A percentile compares a stretch with the other conserved stretches of the same genome.
phyloP scores from a whole-genome alignment of 164 flowering plant genomes.

The Dillenia turbinata region DNA sequence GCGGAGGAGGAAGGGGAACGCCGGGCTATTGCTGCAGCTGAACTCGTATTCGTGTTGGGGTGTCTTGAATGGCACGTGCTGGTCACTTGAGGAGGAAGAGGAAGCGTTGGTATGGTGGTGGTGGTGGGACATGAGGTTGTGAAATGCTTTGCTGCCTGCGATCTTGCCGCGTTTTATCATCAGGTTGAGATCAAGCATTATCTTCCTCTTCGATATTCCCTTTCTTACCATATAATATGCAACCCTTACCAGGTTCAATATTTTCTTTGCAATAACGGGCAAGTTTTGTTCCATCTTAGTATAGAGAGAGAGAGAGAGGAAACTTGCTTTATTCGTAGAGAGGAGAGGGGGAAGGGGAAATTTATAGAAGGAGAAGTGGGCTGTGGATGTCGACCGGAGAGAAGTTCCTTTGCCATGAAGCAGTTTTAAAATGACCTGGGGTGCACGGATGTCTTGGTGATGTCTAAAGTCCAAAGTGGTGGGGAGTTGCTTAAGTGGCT shows the following conservation, averaged over 20 bases:
- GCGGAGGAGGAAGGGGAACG: constrained; percentile 21
- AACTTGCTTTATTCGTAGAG: too few relatives aligned
- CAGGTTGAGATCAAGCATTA: constrained; percentile 34
- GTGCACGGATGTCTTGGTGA: too few relatives aligned
- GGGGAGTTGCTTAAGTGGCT: too few relatives aligned
- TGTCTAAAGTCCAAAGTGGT: too few relatives aligned
- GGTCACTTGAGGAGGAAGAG: constrained; percentile 44
- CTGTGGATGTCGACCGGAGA: too few relatives aligned
- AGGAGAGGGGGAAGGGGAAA: too few relatives aligned
- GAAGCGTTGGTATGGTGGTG: constrained; percentile 38
- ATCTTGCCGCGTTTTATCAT: constrained; percentile 49
- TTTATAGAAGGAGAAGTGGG: too few relatives aligned
- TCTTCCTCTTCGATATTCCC: constrained; percentile 36
- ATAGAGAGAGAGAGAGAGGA: too few relatives aligned
- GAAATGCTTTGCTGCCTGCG: constrained; percentile 56
- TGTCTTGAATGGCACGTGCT: constrained; percentile 30
- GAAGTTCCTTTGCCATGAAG: too few relatives aligned
- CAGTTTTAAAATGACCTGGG: too few relatives aligned
- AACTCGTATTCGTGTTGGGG: constrained; percentile 71
- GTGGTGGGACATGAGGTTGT: constrained; percentile 43
- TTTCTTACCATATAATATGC: constrained; percentile 35
- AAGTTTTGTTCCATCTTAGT: constrained; percentile 9
- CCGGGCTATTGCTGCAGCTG: constrained; percentile 86
- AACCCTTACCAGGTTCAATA: constrained; percentile 32
- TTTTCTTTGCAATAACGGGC: constrained; percentile 21